These are phyloP conservation scores for Psidium friedrichsthalianum DNA, from an alignment of 345 rosid genomes.

Conservation along the genomic window DNA sequence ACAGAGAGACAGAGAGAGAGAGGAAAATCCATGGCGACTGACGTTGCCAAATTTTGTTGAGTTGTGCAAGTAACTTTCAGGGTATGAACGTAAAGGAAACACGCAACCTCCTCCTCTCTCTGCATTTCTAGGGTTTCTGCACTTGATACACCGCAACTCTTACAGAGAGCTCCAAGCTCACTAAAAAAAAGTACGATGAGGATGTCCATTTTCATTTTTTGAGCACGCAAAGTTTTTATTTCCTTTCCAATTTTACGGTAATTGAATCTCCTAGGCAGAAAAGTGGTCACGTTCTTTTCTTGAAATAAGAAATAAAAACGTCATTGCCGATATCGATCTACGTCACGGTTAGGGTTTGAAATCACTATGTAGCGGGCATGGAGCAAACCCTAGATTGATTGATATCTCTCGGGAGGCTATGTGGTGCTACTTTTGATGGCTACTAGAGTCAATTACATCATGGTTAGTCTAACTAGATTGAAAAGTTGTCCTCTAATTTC, in stretches of 20 bases:
- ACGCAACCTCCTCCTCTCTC: not conserved
- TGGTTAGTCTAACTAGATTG: not conserved
- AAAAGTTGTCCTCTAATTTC: not conserved
- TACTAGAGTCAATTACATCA: not conserved
- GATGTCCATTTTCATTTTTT: not conserved
- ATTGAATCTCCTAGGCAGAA: not conserved
- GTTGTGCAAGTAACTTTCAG: not conserved
- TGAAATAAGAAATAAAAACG: not conserved
- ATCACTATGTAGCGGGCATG: not conserved
- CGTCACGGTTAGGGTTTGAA: not conserved
- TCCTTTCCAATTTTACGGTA: not conserved
- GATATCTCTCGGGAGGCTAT: too few species aligned
- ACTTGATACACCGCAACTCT: not conserved
- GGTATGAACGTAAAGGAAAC: not conserved
- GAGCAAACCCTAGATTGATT: too few species aligned
- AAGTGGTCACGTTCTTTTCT: not conserved
- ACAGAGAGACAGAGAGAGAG: not conserved
- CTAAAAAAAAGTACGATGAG: not conserved
- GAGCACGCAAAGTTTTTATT: not conserved
- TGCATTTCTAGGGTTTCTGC: not conserved
- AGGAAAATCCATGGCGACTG: not conserved
- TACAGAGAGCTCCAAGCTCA: not conserved
- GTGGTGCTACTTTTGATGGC: too few species aligned
- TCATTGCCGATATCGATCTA: not conserved
- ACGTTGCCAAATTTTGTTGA: not conserved